Evolutionary conservation across 768 basidiomycete species (phyloP), one percentile per base, ranked within the genome.

Genomic region (Gloeopeniophorella convolvens): DNA sequence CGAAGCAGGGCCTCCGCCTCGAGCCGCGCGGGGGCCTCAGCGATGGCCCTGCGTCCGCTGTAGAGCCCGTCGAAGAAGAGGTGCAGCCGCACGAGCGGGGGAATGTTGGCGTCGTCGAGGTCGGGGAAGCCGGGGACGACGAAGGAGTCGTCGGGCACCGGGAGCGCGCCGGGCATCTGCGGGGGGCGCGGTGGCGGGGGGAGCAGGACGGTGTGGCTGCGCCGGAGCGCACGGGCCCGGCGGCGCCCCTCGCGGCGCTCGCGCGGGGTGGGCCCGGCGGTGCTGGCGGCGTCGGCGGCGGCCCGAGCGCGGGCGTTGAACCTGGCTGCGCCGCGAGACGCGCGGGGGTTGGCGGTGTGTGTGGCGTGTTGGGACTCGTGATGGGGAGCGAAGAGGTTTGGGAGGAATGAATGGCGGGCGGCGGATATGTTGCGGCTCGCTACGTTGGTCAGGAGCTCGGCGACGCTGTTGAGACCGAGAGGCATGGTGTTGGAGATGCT

Each of bases 1-100:
- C 20, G 39, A 7, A 0, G n/a, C 10, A 23, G 44, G 10, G 18
- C 31, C 10, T 28, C 4, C 4, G 21, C 51, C n/a, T n/a, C n/a
- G n/a, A n/a, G n/a, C n/a, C n/a, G n/a, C n/a, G n/a, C n/a, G n/a
- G n/a, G n/a, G n/a, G 18, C 27, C 8, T 23, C 18, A 9, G n/a
- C 18, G 11, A 23, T 8, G 34, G n/a, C 30, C 24, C 32, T 13
- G 11, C 51, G 51, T 2, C 35, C 28, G 8, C 21, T 23, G 35
- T 9, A 18, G 7, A 53, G 42, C 18, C 34, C 46, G 1, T 54
- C 52, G 46, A 48, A n/a, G 46, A 54, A 54, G 8, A 44, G 1
- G 18, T 48, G 36, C 21, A 43, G 41, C 7, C 3, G 27, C 4
- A 43, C 18, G 35, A 54, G 41, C 4, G 24, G 11, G 34, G 27